A percentile compares a stretch with the other conserved stretches of the same genome.
Conservation (phyloP, 139 green algal genomes). For the Tetraselmis chui region DNA sequence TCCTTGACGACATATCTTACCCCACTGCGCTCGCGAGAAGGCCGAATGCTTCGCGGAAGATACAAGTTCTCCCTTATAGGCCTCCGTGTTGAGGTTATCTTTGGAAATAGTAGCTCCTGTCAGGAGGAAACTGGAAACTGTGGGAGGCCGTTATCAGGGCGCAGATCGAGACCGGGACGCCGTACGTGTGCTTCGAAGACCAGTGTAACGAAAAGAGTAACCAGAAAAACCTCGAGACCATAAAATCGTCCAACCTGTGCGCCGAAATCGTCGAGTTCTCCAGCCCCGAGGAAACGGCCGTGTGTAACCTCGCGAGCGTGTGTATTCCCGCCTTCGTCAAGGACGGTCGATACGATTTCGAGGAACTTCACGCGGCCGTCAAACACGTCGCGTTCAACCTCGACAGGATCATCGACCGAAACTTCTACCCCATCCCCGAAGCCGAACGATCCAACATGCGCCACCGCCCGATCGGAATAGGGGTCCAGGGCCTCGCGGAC, state of each 20-base stretch:
- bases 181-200: slow-evolving; percentile 39
- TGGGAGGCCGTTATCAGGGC: slow-evolving; percentile 25
- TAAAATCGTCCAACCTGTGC: slow-evolving; percentile 36
- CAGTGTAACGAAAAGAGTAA: slow-evolving; percentile 34
- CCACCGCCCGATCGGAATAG: slow-evolving; percentile 27
- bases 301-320: slow-evolving; percentile 36
- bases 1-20: neutral
- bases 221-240: slow-evolving; percentile 33
- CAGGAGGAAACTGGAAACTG: slow-evolving; percentile 6
- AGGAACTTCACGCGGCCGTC: neutral
- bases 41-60: neutral
- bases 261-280: slow-evolving; percentile 30
- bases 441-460: slow-evolving; percentile 18
- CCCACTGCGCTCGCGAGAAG: neutral
- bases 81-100: neutral
- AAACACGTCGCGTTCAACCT: slow-evolving; percentile 24
- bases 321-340: slow-evolving; percentile 14
- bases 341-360: slow-evolving; percentile 9
- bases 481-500: slow-evolving; percentile 33
- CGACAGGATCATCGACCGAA: slow-evolving; percentile 32
- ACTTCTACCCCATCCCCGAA: slow-evolving; percentile 24
- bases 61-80: neutral
- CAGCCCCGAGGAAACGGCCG: slow-evolving; percentile 7
- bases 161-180: slow-evolving; percentile 35
- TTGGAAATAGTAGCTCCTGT: neutral